Evolutionary conservation across 129 eudicot genomes (phyloP).

Genomic region (Centella asiatica): DNA sequence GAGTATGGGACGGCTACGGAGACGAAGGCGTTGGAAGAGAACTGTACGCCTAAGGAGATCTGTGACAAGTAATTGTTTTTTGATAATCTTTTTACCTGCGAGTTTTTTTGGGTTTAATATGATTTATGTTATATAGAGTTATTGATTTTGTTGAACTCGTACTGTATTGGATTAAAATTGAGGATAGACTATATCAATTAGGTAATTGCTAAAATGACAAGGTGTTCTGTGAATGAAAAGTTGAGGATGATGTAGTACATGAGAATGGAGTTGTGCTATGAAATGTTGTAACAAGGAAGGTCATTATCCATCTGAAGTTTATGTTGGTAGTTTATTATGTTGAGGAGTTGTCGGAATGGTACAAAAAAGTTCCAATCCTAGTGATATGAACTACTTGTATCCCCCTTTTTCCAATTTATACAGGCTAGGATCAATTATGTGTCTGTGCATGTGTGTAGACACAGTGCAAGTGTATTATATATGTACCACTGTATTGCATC

Average conservation of each 20-base stretch:
- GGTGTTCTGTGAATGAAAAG: background rate
- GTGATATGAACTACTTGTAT: too few relatives aligned
- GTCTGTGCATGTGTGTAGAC: too few relatives aligned
- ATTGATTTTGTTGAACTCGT: background rate
- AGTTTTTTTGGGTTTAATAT: background rate
- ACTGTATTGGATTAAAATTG: background rate
- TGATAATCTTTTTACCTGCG: background rate
- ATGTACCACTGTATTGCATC: too few relatives aligned
- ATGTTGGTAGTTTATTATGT: too few relatives aligned
- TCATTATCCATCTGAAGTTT: too few relatives aligned
- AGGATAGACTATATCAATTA: background rate
- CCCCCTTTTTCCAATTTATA: too few relatives aligned
- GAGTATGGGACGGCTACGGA: slow-evolving; percentile 97
- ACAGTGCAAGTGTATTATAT: too few relatives aligned
- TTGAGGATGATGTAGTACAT: background rate
- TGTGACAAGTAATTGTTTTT: slow-evolving; percentile 65
- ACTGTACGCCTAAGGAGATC: slow-evolving; percentile 65
- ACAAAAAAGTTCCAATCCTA: too few relatives aligned
- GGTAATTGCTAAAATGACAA: background rate
- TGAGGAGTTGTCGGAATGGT: too few relatives aligned
- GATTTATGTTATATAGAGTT: background rate
- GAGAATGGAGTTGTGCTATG: too few relatives aligned
- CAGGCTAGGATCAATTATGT: too few relatives aligned
- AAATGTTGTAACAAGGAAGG: too few relatives aligned
- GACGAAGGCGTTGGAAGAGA: slow-evolving; percentile 92